Evolutionary conservation across 768 basidiomycete species (phyloP), one percentile per base, ranked within the genome.

Genomic region (Tulasnella sp.): DNA sequence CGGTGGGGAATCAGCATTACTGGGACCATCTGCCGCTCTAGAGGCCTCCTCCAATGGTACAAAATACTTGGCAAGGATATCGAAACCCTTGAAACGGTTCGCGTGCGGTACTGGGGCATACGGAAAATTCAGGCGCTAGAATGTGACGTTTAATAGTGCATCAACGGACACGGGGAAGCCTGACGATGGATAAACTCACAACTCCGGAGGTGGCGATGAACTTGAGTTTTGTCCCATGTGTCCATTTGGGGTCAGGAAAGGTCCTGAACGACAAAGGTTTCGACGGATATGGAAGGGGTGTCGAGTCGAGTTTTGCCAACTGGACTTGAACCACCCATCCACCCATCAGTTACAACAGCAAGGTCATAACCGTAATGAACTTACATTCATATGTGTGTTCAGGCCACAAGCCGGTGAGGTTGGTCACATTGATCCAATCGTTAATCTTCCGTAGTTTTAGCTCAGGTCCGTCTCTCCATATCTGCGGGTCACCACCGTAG

Each of bases 121-220:
- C 3, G 86, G 86, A 65, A 84, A 87, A 62, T 84, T 85, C 9
- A 83, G 81, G 5, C 73, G 77, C 63, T 64, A n/a, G 39, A 23
- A n/a, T n/a, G n/a, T n/a, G n/a, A n/a, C n/a, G n/a, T n/a, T n/a
- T n/a, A n/a, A n/a, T n/a, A n/a, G n/a, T 12, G 39, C 35, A 17
- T n/a, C n/a, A 2, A 25, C 15, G 21, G 17, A 0, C 5, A n/a
- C 15, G 8, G 8, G 23, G 23, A 11, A 23, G 0, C n/a, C 2
- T 2, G 17, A 37, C 32, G 21, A 23, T n/a, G n/a, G 14, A 11
- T 2, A 14, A 32, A 56, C 64, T 53, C 19, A 65, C 64, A 43
- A 80, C 70, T 65, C 85, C 87, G 3, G 80, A 82, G 0, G 82
- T 74, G 15, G 77, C 78, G 19, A 86, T 65, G 67, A 87, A 89